phyloP scores from a whole-genome alignment of 164 flowering plant species.

The Vitis riparia region DNA sequence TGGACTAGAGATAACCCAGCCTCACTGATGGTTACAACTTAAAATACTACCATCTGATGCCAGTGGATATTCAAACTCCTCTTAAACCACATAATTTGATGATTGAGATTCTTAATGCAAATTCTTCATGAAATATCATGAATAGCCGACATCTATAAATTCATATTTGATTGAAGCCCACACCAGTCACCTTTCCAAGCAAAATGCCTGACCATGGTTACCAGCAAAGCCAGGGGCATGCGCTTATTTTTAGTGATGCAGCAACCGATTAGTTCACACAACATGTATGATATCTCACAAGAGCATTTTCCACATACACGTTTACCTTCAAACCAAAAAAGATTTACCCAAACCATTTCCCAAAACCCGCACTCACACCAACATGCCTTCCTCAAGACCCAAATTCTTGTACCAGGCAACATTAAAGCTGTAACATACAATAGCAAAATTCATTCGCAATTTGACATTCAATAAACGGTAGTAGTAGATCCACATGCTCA shows the following conservation, averaged over 20 bases:
- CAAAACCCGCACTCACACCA: slow-evolving; percentile 30
- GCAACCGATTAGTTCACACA: slow-evolving; percentile 14
- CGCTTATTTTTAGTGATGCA: slow-evolving; percentile 1
- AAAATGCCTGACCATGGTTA: background rate
- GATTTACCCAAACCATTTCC: slow-evolving; percentile 24
- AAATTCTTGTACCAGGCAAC: slow-evolving; percentile 71
- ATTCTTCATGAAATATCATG: background rate
- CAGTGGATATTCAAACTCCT: too few relatives aligned
- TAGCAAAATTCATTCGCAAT: slow-evolving; percentile 46
- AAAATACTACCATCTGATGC: slow-evolving; percentile 1
- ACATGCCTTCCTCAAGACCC: slow-evolving; percentile 63
- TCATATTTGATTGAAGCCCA: background rate
- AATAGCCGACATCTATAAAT: background rate
- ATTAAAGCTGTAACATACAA: slow-evolving; percentile 71
- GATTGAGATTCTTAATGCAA: background rate
- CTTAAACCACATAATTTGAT: too few relatives aligned
- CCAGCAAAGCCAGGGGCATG: slow-evolving; percentile 1
- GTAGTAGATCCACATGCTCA: slow-evolving; percentile 29
- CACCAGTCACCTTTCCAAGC: background rate
- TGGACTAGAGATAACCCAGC: background rate
- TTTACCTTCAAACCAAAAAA: slow-evolving; percentile 9
- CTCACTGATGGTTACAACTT: background rate
- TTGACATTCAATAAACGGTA: slow-evolving; percentile 19
- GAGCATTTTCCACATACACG: slow-evolving; percentile 7
- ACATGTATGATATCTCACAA: background rate